Evolutionary conservation across 2,329 filamentous ascomycete species (phyloP).

Genomic region (Westerdykella ornata): DNA sequence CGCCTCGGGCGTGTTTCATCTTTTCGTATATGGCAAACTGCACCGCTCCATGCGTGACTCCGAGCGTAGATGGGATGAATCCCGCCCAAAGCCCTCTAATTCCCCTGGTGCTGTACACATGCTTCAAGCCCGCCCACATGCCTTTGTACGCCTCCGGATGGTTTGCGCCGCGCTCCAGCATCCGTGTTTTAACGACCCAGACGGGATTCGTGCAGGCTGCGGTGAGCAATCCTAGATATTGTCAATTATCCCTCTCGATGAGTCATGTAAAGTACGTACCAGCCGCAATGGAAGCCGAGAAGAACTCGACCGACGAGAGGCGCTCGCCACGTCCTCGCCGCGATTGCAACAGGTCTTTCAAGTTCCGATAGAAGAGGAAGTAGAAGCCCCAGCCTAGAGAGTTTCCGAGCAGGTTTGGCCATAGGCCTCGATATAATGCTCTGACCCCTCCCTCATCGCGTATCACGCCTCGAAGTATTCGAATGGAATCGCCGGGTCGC

Average conservation of each 20-base stretch:
- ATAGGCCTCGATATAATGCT: conserved; percentile 81
- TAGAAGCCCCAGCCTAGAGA: conserved; percentile 86
- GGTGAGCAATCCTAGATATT: conserved; percentile 60
- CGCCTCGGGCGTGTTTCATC: conserved; percentile 56
- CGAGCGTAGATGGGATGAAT: conserved; percentile 72
- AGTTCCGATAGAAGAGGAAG: conserved; percentile 66
- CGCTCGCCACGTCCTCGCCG: conserved; percentile 36
- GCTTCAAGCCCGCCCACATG: conserved; percentile 62
- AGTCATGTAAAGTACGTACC: conserved; percentile 33
- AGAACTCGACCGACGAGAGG: conserved; percentile 66
- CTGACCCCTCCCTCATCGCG: conserved; percentile 52
- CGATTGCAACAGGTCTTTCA: conserved; percentile 49
- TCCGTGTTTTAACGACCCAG: conserved; percentile 97
- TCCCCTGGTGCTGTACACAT: conserved; percentile 67
- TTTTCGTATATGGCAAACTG: conserved; percentile 94
- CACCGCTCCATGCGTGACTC: conserved; percentile 85
- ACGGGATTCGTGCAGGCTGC: conserved; percentile 86
- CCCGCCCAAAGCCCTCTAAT: conserved; percentile 79
- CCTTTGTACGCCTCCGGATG: conserved; percentile 72
- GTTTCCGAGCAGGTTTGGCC: conserved; percentile 86
- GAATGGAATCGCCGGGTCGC: conserved; percentile 48
- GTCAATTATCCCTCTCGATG: background rate
- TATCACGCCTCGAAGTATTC: conserved; percentile 48
- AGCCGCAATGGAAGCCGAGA: conserved; percentile 62
- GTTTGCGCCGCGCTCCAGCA: conserved; percentile 76